phyloP scores from a whole-genome alignment of 129 eudicot genomes.

The Cynara cardunculus region DNA sequence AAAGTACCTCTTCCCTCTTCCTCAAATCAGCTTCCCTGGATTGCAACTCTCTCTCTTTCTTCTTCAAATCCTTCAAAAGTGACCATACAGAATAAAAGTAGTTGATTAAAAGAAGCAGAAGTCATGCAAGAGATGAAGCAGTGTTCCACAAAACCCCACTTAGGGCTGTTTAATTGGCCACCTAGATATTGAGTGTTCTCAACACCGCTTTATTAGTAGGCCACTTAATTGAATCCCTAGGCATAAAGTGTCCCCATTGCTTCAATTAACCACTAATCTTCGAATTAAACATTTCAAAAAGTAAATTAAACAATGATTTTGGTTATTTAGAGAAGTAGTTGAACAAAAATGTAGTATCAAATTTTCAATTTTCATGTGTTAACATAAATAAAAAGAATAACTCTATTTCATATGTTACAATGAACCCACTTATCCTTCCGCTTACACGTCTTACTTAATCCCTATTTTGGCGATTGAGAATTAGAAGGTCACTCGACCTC shows the following conservation, averaged over 20 bases:
- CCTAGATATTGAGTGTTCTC: not conserved
- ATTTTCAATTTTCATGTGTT: not conserved
- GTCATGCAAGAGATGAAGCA: not conserved
- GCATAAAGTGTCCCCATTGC: not conserved
- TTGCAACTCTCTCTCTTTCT: constrained; percentile 89
- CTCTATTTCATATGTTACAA: not conserved
- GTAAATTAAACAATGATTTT: not conserved
- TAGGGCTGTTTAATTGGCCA: not conserved
- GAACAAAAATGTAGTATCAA: not conserved
- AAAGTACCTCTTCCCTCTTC: constrained; percentile 90
- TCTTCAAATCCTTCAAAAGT: constrained; percentile 71
- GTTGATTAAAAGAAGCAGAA: not conserved
- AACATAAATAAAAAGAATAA: not conserved
- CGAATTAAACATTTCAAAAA: not conserved
- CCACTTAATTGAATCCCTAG: not conserved
- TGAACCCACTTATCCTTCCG: not conserved
- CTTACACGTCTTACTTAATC: not conserved
- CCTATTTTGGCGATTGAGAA: not conserved
- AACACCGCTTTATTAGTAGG: not conserved
- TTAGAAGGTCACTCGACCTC: not conserved
- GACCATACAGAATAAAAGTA: constrained; percentile 3
- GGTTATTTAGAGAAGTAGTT: not conserved
- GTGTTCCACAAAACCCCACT: not conserved
- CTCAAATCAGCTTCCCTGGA: constrained; percentile 88
- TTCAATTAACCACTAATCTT: not conserved